Conservation (phyloP, 2,329 filamentous ascomycete species). For the Corinectria fuckeliana region DNA sequence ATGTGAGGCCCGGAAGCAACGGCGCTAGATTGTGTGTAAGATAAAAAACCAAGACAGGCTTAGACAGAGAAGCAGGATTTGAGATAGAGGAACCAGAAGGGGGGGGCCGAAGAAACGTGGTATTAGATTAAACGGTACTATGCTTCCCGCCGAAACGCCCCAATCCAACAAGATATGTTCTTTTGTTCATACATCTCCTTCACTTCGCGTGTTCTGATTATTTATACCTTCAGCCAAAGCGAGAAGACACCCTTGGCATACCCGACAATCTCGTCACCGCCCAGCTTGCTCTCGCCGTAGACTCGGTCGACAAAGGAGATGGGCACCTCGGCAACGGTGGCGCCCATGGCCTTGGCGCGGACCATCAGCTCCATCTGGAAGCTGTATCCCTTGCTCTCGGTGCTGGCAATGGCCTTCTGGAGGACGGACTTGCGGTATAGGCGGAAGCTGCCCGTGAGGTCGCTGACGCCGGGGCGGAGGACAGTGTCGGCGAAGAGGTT, state of each 20-base stretch:
- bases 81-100: neutral
- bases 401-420: conserved; percentile 87
- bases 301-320: conserved; percentile 96
- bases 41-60: neutral
- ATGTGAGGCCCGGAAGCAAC: conserved; percentile 50
- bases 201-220: neutral
- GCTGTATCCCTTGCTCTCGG: conserved; percentile 95
- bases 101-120: conserved; percentile 35
- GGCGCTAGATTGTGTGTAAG: neutral
- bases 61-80: neutral
- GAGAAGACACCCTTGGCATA: conserved; percentile 86
- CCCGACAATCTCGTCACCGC: conserved; percentile 93
- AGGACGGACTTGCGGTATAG: conserved; percentile 92
- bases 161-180: conserved; percentile 33
- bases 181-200: conserved; percentile 31
- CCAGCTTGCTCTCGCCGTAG: conserved; percentile 94
- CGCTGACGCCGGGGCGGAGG: conserved; percentile 89
- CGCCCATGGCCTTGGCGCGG: conserved; percentile 93
- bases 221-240: conserved; percentile 78
- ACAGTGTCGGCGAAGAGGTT: conserved; percentile 97
- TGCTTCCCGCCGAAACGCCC: conserved; percentile 40
- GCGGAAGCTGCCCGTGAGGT: conserved; percentile 92
- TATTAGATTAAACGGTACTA: conserved; percentile 43
- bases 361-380: conserved; percentile 99
- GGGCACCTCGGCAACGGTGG: conserved; percentile 90